Base-by-base conservation (phyloP, 768 basidiomycete species). In the Hygrocybe coccinea region DNA sequence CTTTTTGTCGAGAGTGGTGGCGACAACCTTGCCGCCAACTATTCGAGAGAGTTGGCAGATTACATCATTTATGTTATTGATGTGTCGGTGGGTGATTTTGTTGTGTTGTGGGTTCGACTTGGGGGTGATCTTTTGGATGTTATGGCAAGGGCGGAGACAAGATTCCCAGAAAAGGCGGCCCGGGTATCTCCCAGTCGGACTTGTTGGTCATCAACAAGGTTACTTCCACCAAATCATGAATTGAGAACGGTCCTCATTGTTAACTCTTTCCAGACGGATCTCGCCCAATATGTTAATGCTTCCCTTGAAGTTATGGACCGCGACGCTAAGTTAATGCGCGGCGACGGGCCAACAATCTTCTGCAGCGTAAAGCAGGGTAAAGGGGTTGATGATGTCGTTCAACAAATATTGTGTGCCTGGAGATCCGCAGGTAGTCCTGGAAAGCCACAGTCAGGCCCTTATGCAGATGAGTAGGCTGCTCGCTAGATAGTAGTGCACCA, bases 81-180 rank as follows among this genome's bases (percentile, higher is more conserved):
- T 65, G 89, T 91, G 59, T 82, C 89, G 56, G 89, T 89, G 59
- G 64, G 79, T 68, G 41, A 15, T 54, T 52, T 55, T 10, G 7
- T 44, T 53, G 11, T 43, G 24, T 4, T 34, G 22, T 64, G 21
- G 38, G 15, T 17, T 39, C 44, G 45, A 15, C 34, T 50, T 34
- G 54, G 15, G 24, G 14, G 50, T 33, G 33, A 36, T 61, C 45
- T 54, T 29, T 14, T 56, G 21, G n/a, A n/a, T n/a, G n/a, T n/a
- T n/a, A n/a, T 38, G 57, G 47, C 33, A 59, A 90, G 88, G 95
- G 97, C 9, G 95, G 95, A 1, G 95, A 99, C 73, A 99, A 99
- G 73, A 95, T 99, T 59, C 97, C 97, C 19, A 79, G 95, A 21
- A 99, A 99, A 75, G 95, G 97, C 4, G 97, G 95, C 1, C 97